Percentiles rank a stretch among this genome's conserved stretches.
Evolutionary conservation across 176 grass and related monocot species (phyloP).

Genomic region (Zea luxurians): DNA sequence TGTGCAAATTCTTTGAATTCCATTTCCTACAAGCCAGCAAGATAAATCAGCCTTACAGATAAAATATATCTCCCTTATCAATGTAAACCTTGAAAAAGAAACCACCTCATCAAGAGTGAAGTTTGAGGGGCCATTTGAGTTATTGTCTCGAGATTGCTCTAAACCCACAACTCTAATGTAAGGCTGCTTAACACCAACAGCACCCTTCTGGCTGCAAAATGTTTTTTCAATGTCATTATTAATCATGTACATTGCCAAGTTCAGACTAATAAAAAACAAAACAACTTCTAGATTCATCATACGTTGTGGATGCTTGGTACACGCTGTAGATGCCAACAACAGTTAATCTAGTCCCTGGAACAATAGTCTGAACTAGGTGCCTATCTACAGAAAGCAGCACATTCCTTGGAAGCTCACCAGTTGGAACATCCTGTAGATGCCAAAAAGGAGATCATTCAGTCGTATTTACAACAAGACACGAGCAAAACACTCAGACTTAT

Average conservation of each 20-base stretch:
- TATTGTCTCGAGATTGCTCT: conserved; percentile 83
- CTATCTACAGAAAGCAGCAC: conserved; percentile 86
- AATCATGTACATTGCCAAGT: not conserved
- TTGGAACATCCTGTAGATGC: conserved; percentile 78
- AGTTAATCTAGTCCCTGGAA: conserved; percentile 91
- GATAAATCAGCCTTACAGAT: not conserved
- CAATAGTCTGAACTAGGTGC: conserved; percentile 94
- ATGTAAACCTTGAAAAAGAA: not conserved
- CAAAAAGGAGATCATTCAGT: not conserved
- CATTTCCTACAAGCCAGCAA: conserved; percentile 52
- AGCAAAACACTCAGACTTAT: not conserved
- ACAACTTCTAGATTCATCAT: conserved; percentile 33
- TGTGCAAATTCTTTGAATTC: conserved; percentile 98
- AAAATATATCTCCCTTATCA: not conserved
- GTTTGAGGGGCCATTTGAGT: conserved; percentile 70
- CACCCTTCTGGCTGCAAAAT: conserved; percentile 73
- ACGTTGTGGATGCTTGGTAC: conserved; percentile 79
- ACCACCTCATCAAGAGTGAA: conserved; percentile 87
- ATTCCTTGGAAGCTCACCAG: conserved; percentile 95
- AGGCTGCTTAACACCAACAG: conserved; percentile 94
- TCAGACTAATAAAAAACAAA: conserved; percentile 6
- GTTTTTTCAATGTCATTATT: not conserved
- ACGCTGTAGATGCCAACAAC: conserved; percentile 93
- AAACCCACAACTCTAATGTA: conserved; percentile 96
- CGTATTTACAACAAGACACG: not conserved